These are phyloP conservation scores for Chrysosphaeria jannelii DNA, from an alignment of 2,329 filamentous ascomycete species.

Conservation along the genomic window DNA sequence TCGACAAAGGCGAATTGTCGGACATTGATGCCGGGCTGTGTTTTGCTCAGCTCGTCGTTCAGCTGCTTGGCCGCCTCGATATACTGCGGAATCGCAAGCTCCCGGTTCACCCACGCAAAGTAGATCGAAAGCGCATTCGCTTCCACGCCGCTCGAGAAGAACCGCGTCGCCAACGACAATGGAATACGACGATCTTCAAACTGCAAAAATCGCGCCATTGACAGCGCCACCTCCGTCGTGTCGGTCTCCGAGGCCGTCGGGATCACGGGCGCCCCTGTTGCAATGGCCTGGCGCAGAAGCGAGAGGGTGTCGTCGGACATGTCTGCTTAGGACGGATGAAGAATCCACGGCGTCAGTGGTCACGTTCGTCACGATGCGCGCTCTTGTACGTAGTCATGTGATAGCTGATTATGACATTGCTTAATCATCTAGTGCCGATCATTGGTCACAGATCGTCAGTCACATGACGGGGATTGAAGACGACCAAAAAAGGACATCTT, in stretches of 20 bases:
- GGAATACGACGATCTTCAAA: constrained; percentile 31
- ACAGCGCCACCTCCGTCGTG: constrained; percentile 30
- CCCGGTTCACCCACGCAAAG: constrained; percentile 86
- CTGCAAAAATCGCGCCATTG: constrained; percentile 47
- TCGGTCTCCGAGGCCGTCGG: constrained; percentile 42
- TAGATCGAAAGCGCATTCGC: constrained; percentile 84
- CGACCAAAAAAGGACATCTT: too few relatives aligned
- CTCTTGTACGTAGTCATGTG: too few relatives aligned
- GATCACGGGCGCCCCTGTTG: constrained; percentile 33
- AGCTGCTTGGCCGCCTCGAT: constrained; percentile 55
- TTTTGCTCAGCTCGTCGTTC: constrained; percentile 42
- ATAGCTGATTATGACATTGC: too few relatives aligned
- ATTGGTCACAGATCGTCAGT: too few relatives aligned
- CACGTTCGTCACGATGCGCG: too few relatives aligned
- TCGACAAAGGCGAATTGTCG: constrained; percentile 81
- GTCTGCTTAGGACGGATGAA: too few relatives aligned
- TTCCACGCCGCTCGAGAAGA: constrained; percentile 41
- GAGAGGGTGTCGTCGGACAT: constrained; percentile 44
- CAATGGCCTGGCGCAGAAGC: constrained; percentile 59
- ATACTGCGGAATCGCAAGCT: constrained; percentile 71
- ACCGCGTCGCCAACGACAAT: constrained; percentile 51
- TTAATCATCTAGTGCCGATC: too few relatives aligned
- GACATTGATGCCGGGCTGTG: constrained; percentile 20
- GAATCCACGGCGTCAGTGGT: too few relatives aligned
- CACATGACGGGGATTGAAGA: too few relatives aligned